Percentiles rank a stretch among this genome's conserved stretches.
phyloP scores from a whole-genome alignment of 768 basidiomycete species.

The Serendipita sp. region DNA sequence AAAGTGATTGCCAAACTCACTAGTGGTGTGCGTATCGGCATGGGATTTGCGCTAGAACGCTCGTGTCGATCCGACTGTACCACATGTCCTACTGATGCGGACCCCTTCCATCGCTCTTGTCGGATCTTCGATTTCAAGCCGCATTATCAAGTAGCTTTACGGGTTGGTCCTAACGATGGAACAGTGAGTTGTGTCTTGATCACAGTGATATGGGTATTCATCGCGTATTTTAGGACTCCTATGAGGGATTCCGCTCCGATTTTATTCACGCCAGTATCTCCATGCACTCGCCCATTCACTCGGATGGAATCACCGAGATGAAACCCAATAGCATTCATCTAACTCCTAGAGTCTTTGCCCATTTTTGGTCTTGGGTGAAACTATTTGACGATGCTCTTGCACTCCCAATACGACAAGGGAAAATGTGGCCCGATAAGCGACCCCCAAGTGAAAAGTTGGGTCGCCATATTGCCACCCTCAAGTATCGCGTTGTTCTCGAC shows the following conservation, averaged over 20 bases:
- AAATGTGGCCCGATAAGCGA: conserved; percentile 50
- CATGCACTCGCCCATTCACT: conserved; percentile 43
- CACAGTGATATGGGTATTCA: conserved; percentile 6
- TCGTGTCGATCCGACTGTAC: conserved; percentile 58
- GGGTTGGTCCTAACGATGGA: conserved; percentile 16
- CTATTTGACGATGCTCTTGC: conserved; percentile 67
- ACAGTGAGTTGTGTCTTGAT: conserved; percentile 27
- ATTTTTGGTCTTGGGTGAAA: conserved; percentile 88
- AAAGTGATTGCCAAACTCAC: conserved; percentile 73
- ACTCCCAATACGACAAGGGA: conserved; percentile 80
- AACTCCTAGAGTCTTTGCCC: conserved; percentile 67
- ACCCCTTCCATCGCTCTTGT: conserved; percentile 59
- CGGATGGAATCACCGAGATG: conserved; percentile 16
- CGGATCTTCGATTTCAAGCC: conserved; percentile 65
- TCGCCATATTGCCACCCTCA: conserved; percentile 76
- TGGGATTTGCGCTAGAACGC: conserved; percentile 69
- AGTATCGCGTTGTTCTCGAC: conserved; percentile 70
- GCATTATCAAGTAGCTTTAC: conserved; percentile 59
- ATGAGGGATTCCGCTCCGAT: conserved; percentile 78
- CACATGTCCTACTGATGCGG: conserved; percentile 35
- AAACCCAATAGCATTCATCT: conserved; percentile 64
- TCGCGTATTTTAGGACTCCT: conserved; percentile 41
- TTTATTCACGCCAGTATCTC: conserved; percentile 88
- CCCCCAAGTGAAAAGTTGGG: conserved; percentile 74
- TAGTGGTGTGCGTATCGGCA: conserved; percentile 75